Percentiles rank a stretch among this genome's conserved stretches.
Conservation (phyloP, 257 asterid genomes). For the Fraxinus cuspidata region DNA sequence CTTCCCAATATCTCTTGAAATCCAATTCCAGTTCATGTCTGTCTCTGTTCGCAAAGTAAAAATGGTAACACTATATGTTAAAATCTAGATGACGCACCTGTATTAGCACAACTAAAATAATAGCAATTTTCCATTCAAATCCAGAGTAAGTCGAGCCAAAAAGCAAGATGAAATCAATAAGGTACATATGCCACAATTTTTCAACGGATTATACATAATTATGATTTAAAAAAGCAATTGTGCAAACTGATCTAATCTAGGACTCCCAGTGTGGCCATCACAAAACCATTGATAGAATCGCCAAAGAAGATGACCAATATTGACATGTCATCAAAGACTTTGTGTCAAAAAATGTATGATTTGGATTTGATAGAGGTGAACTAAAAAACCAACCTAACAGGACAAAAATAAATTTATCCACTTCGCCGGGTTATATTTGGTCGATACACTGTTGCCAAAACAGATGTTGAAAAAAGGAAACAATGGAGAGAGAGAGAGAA, state of each 20-base stretch:
- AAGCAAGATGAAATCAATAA: conserved; percentile 3
- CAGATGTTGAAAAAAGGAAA: neutral
- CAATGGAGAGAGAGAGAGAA: neutral
- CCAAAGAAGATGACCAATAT: neutral
- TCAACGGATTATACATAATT: neutral
- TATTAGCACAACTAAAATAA: conserved; percentile 21
- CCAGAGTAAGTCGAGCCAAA: conserved; percentile 13
- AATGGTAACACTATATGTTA: conserved; percentile 7
- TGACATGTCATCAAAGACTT: neutral
- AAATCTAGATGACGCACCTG: conserved; percentile 14
- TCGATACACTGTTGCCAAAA: neutral
- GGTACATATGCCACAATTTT: conserved; percentile 11
- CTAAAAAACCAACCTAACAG: neutral
- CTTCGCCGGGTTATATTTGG: neutral
- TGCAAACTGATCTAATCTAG: neutral
- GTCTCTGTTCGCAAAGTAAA: conserved; percentile 42
- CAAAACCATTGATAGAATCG: neutral
- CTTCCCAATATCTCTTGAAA: conserved; percentile 97
- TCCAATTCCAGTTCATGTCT: conserved; percentile 93
- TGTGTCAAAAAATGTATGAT: neutral
- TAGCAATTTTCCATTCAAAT: neutral
- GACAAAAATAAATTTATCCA: neutral
- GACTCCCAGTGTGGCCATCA: neutral
- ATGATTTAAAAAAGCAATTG: neutral
- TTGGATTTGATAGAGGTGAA: neutral